Base-by-base conservation (phyloP, 129 eudicot genomes). In the Lactuca saligna region DNA sequence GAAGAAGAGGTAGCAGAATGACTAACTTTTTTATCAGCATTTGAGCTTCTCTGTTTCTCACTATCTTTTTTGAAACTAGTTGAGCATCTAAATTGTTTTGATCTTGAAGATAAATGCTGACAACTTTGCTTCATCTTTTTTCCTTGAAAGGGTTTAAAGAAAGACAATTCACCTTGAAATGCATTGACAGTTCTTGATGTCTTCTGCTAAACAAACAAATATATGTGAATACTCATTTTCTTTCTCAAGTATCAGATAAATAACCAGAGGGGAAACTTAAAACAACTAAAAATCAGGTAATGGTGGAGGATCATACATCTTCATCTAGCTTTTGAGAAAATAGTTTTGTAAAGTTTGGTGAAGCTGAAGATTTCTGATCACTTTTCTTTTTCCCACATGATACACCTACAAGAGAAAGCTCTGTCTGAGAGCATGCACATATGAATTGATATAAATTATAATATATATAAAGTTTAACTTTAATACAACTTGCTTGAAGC, bases 101-200 rank as follows among this genome's bases (percentile, higher is more conserved):
- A 54, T 50, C 85, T 84, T 9, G 87, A 80, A 61, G 82, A 38
- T 63, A 70, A 38, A 15, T 59, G 65, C 11, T 25, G 70, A 35
- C 65, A 65, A 32, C 33, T 68, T 14, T 38, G 61, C 77, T 67
- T 81, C 62, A 16, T 35, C 68, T 44, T 80, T 42, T 70, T 59
- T 32, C 66, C 59, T 65, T 78, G 76, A 64, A 66, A 71, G 5
- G 49, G 82, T 48, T 42, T 75, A 34, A 80, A 7, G 54, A 61
- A 38, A 33, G 76, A 70, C 6, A 61, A 2, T 56, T 82, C 85
- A 9, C 72, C 69, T 57, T 59, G 49, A 64, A 79, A 87, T 54
- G 86, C 84, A 74, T 78, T 50, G 53, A 56, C 69, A 48, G 86
- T 73, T 78, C 83, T 74, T 7, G 62, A 55, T 50, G 38, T 42